These are phyloP conservation scores for Themeda triandra DNA, from an alignment of 176 grass and related monocot species.

Conservation along the genomic window DNA sequence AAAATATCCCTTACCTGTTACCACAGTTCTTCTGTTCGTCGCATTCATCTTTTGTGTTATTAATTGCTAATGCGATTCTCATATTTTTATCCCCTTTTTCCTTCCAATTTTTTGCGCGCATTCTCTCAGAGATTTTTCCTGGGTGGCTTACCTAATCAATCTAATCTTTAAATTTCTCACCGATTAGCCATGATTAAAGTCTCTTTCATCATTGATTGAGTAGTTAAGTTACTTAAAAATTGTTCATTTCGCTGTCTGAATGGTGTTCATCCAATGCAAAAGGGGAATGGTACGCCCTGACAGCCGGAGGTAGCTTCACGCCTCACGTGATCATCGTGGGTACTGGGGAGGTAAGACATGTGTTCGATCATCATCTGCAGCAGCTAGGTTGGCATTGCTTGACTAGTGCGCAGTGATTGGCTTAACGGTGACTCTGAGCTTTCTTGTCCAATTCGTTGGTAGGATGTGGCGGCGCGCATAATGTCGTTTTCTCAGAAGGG, in stretches of 20 bases:
- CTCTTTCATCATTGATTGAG: background rate
- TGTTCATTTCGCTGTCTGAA: conserved; percentile 12
- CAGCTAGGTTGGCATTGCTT: conserved; percentile 12
- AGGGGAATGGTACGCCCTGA: conserved; percentile 90
- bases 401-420: background rate
- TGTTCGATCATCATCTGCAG: background rate
- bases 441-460: conserved; percentile 4
- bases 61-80: background rate
- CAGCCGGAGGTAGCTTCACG: conserved; percentile 94
- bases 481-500: conserved; percentile 93
- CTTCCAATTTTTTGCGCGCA: background rate
- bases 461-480: conserved; percentile 83
- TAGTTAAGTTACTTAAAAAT: background rate
- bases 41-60: background rate
- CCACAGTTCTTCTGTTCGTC: background rate
- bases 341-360: conserved; percentile 72
- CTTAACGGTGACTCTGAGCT: background rate
- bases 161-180: background rate
- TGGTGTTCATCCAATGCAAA: background rate
- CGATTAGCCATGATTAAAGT: background rate
- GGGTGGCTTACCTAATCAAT: background rate
- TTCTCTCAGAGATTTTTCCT: background rate
- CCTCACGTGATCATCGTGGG: conserved; percentile 86
- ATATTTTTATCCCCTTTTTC: background rate
- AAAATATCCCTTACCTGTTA: background rate